Evolutionary conservation across 805 yeast genomes (phyloP).

Genomic region (Kazachstania africana): DNA sequence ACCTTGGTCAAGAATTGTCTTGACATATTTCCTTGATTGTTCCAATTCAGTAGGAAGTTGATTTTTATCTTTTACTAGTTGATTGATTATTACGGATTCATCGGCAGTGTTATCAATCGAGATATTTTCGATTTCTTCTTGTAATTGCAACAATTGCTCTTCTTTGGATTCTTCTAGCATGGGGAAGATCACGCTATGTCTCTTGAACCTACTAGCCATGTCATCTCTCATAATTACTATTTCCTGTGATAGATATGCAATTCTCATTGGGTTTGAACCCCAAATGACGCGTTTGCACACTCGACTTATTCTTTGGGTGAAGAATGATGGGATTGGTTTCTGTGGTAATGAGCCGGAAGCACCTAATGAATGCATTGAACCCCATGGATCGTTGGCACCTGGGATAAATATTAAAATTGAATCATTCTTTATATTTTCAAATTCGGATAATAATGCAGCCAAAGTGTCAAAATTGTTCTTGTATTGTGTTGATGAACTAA

Average conservation of each 20-base stretch:
- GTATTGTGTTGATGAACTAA: constrained; percentile 42
- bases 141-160: constrained; percentile 7
- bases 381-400: constrained; percentile 93
- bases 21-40: constrained; percentile 60
- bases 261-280: constrained; percentile 68
- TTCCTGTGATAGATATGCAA: constrained; percentile 77
- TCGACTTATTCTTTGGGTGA: constrained; percentile 56
- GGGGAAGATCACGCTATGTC: constrained; percentile 53
- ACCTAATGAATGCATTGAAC: constrained; percentile 55
- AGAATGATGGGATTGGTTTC: constrained; percentile 54
- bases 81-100: constrained; percentile 11
- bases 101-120: too few relatives aligned
- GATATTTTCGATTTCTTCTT: constrained; percentile 15
- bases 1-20: constrained; percentile 80
- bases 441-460: constrained; percentile 51
- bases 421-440: constrained; percentile 17
- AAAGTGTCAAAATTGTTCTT: constrained; percentile 63
- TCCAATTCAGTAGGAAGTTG: constrained; percentile 35
- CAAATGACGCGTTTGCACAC: constrained; percentile 42
- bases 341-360: constrained; percentile 60
- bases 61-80: constrained; percentile 24
- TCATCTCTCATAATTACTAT: constrained; percentile 67
- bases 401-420: constrained; percentile 68
- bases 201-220: constrained; percentile 52
- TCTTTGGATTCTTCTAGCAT: constrained; percentile 19